Percentiles rank a stretch among this genome's conserved stretches.
Evolutionary conservation across 495 filamentous ascomycete genomes (phyloP).

Genomic region (Hyaloscypha variabilis): DNA sequence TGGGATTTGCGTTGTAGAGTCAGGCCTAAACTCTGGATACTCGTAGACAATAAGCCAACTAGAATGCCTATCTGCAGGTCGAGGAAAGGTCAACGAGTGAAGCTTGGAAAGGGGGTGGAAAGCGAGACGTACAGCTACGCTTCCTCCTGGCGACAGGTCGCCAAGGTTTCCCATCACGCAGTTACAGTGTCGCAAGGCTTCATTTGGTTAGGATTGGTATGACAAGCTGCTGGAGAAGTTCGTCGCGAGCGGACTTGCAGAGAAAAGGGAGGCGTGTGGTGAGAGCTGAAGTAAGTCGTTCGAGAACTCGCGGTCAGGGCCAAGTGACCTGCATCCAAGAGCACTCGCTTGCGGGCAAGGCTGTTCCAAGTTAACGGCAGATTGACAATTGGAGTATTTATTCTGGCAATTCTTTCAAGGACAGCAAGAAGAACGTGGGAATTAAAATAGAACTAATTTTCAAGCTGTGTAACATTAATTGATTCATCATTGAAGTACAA

Average conservation of each 20-base stretch:
- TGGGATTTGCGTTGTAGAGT: conserved; percentile 99
- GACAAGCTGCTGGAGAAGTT: conserved; percentile 1
- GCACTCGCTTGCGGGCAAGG: conserved; percentile 10
- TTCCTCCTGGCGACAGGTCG: conserved; percentile 82
- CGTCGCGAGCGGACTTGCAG: not conserved
- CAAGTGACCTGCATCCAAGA: not conserved
- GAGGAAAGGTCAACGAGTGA: conserved; percentile 6
- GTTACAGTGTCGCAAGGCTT: conserved; percentile 22
- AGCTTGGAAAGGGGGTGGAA: conserved; percentile 16
- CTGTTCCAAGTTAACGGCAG: not conserved
- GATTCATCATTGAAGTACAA: not conserved
- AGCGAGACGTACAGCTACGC: conserved; percentile 70
- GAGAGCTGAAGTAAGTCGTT: not conserved
- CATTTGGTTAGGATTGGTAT: conserved; percentile 26
- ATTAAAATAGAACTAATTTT: not conserved
- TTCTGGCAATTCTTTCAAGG: not conserved
- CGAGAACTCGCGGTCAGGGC: conserved; percentile 1
- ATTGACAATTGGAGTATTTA: not conserved
- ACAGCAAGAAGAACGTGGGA: not conserved
- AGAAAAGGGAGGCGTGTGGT: not conserved
- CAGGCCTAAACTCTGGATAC: conserved; percentile 90
- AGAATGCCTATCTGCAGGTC: conserved; percentile 77
- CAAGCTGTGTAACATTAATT: not conserved
- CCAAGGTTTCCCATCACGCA: conserved; percentile 71
- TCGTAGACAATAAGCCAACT: conserved; percentile 90